These are phyloP conservation scores for Cucurbita argyrosperma DNA, from an alignment of 306 rosid species.

Conservation along the genomic window DNA sequence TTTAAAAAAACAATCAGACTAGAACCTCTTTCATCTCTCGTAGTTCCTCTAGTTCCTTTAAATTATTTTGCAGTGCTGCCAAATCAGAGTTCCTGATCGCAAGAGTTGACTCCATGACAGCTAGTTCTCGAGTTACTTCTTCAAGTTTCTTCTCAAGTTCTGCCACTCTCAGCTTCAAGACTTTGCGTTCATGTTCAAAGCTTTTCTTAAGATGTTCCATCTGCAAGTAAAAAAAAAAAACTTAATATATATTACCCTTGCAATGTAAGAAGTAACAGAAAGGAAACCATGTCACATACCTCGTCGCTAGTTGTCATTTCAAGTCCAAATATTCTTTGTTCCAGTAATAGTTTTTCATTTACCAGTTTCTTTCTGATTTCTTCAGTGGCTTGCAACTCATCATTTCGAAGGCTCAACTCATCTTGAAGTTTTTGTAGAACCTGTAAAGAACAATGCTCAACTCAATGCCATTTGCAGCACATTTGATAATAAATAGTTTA, in stretches of 20 bases:
- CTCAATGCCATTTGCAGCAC: background rate
- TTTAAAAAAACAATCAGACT: background rate
- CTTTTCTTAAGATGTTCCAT: slow-evolving; percentile 30
- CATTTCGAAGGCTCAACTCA: slow-evolving; percentile 45
- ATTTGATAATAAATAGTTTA: background rate
- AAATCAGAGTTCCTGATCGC: slow-evolving; percentile 51
- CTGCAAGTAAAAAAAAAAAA: slow-evolving; percentile 39
- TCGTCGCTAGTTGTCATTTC: slow-evolving; percentile 54
- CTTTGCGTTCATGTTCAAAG: slow-evolving; percentile 47
- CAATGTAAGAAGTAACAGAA: slow-evolving; percentile 5
- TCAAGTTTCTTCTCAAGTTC: slow-evolving; percentile 60
- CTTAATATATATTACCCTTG: background rate
- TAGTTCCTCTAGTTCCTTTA: slow-evolving; percentile 76
- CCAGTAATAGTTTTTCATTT: slow-evolving; percentile 43
- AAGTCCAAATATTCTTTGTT: slow-evolving; percentile 36
- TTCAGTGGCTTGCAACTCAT: slow-evolving; percentile 48
- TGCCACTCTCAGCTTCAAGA: slow-evolving; percentile 29
- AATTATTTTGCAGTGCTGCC: slow-evolving; percentile 38
- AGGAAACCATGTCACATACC: slow-evolving; percentile 25
- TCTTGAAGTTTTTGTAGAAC: slow-evolving; percentile 49
- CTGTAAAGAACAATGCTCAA: slow-evolving; percentile 17
- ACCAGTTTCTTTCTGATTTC: slow-evolving; percentile 43
- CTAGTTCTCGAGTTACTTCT: slow-evolving; percentile 35
- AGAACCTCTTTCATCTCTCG: slow-evolving; percentile 95
- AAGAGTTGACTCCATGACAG: slow-evolving; percentile 41